These are phyloP conservation scores for Rubia peregrina DNA, from an alignment of 305 asterid genomes.

Conservation along the genomic window DNA sequence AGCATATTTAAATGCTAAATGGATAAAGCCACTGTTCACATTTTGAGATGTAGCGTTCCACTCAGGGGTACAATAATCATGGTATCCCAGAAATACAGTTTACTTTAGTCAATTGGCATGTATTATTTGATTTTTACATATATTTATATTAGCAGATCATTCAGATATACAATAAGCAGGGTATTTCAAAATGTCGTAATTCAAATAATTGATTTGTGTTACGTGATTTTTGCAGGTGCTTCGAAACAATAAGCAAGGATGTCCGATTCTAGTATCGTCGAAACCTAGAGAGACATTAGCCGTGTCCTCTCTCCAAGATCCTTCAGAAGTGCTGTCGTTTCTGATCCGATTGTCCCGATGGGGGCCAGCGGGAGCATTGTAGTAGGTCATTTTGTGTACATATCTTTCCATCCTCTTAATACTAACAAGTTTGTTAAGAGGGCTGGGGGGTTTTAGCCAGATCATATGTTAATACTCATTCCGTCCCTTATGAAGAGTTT, in stretches of 20 bases:
- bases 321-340: slow-evolving; percentile 56
- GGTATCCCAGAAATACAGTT: too few relatives aligned
- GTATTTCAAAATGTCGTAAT: too few relatives aligned
- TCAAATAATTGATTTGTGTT: too few relatives aligned
- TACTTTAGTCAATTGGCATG: too few relatives aligned
- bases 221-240: slow-evolving; percentile 35
- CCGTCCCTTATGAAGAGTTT: not conserved
- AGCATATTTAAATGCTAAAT: too few relatives aligned
- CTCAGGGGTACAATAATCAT: too few relatives aligned
- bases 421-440: not conserved
- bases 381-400: not conserved
- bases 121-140: too few relatives aligned
- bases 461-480: not conserved
- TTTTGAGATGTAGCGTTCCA: too few relatives aligned
- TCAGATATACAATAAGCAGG: too few relatives aligned
- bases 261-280: slow-evolving; percentile 57
- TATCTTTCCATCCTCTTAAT: not conserved
- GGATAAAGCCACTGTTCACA: too few relatives aligned
- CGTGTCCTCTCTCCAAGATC: slow-evolving; percentile 47
- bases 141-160: not conserved
- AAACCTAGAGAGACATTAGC: slow-evolving; percentile 59
- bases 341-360: slow-evolving; percentile 42
- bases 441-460: not conserved
- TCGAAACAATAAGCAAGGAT: slow-evolving; percentile 39
- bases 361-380: slow-evolving; percentile 3